phyloP scores from a whole-genome alignment of 2,329 filamentous ascomycete species.

The Colletotrichum sp. region DNA sequence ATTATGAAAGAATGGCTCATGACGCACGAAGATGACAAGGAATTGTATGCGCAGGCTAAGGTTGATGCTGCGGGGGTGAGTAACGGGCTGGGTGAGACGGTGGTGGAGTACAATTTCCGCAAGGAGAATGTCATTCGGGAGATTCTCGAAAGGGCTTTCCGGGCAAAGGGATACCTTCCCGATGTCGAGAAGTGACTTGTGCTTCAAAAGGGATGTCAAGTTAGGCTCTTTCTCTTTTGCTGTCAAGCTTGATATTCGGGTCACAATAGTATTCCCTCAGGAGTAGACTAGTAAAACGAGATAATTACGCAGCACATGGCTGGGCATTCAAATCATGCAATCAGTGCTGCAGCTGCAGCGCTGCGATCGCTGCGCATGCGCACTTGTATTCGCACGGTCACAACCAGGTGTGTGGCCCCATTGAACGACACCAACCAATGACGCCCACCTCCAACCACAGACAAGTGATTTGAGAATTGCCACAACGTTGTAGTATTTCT shows the following conservation, averaged over 20 bases:
- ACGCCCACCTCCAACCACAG: too few relatives aligned
- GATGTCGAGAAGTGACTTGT: neutral
- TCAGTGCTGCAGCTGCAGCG: too few relatives aligned
- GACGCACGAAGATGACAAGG: conserved; percentile 38
- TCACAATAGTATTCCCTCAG: too few relatives aligned
- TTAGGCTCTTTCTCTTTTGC: neutral
- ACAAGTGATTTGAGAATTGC: neutral
- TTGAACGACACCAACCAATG: too few relatives aligned
- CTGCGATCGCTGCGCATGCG: too few relatives aligned
- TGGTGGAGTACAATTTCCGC: conserved; percentile 43
- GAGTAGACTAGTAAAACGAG: too few relatives aligned
- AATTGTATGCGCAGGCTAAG: conserved; percentile 45
- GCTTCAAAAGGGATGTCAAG: neutral
- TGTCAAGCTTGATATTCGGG: neutral
- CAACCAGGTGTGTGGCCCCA: too few relatives aligned
- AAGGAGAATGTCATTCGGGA: conserved; percentile 45
- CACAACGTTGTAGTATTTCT: neutral
- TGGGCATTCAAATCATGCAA: too few relatives aligned
- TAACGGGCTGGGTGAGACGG: conserved; percentile 32
- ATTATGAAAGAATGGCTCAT: conserved; percentile 51
- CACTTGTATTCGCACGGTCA: neutral
- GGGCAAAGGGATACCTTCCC: conserved; percentile 28
- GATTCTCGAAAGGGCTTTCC: conserved; percentile 37
- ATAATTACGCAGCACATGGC: too few relatives aligned
- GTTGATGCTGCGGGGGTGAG: conserved; percentile 34